A percentile compares a stretch with the other conserved stretches of the same genome.
Conservation (phyloP, 768 basidiomycete species). For the Hypholoma fasciculare region DNA sequence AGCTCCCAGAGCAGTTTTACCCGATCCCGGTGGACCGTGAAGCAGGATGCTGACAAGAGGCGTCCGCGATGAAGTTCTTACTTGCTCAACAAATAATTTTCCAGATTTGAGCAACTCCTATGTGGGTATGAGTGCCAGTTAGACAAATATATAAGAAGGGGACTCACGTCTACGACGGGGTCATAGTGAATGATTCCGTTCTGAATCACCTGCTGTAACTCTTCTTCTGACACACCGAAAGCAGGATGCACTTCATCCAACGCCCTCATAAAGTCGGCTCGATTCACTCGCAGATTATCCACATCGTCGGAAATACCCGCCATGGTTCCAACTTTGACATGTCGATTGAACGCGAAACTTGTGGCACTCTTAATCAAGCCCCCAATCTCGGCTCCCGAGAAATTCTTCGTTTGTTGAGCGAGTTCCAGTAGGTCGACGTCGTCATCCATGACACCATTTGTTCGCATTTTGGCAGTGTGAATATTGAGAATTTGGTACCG, state of each 20-base stretch:
- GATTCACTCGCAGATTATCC: conserved; percentile 87
- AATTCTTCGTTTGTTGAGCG: conserved; percentile 89
- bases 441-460: conserved; percentile 83
- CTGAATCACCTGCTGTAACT: conserved; percentile 88
- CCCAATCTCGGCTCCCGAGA: conserved; percentile 94
- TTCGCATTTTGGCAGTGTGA: conserved; percentile 93
- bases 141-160: background rate
- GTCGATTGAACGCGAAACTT: conserved; percentile 95
- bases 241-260: conserved; percentile 94
- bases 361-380: conserved; percentile 98
- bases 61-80: conserved; percentile 84
- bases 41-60: conserved; percentile 90
- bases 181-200: conserved; percentile 96
- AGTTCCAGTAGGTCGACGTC: conserved; percentile 87
- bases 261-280: conserved; percentile 85
- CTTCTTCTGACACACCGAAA: conserved; percentile 97
- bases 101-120: conserved; percentile 89
- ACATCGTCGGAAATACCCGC: conserved; percentile 97
- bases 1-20: conserved; percentile 94
- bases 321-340: conserved; percentile 97
- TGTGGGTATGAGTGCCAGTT: conserved; percentile 5
- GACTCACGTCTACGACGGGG: conserved; percentile 69
- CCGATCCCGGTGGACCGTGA: conserved; percentile 87
- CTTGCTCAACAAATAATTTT: conserved; percentile 89
- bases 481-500: conserved; percentile 93